Evolutionary conservation across 192 early-diverging fungal genomes (phyloP), one percentile per base, ranked within the genome.

Genomic region (Rhizoclosmatium globosum): DNA sequence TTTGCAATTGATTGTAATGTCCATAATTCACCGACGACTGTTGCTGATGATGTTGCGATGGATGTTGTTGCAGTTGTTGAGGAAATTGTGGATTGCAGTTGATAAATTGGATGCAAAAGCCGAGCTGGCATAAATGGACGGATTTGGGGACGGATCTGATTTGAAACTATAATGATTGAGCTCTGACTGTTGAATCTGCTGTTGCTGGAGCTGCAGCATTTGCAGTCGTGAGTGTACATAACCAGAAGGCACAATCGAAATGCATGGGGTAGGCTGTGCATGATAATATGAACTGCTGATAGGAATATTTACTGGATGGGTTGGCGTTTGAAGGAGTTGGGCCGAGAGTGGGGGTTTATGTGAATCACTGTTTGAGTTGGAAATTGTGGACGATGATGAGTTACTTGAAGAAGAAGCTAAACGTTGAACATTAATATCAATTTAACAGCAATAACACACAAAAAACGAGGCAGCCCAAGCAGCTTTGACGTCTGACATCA

Each of bases 71-170:
- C n/a, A n/a, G n/a, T n/a, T n/a, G n/a, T n/a, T n/a, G n/a, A n/a
- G n/a, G n/a, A n/a, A 21, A 13, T 43, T 48, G 47, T 44, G 59
- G 72, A 1, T 61, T 59, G 41, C 39, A 17, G 17, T 43, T 42
- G 3, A 50, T 31, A n/a, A n/a, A n/a, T n/a, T n/a, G n/a, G n/a
- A n/a, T n/a, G 72, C 72, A 45, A 58, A 58, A 62, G 72, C 72
- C 7, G 72, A 74, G 42, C 46, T 74, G 0, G 72, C 72, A 39
- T 74, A 74, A 23, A 74, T 59, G n/a, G 72, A 74, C 19, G 39
- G 61, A 7, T 50, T 50, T 50, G 48, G 48, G 15, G 48, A 50
- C 4, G 15, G 6, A 4, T 50, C 48, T 50, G 6, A 9, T 50
- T 15, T 50, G 6, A 62, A 4, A 4, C 21, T 4, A 4, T 62